These are phyloP conservation scores for Penicillium cataractarum DNA, from an alignment of 495 filamentous ascomycete species.

Conservation along the genomic window DNA sequence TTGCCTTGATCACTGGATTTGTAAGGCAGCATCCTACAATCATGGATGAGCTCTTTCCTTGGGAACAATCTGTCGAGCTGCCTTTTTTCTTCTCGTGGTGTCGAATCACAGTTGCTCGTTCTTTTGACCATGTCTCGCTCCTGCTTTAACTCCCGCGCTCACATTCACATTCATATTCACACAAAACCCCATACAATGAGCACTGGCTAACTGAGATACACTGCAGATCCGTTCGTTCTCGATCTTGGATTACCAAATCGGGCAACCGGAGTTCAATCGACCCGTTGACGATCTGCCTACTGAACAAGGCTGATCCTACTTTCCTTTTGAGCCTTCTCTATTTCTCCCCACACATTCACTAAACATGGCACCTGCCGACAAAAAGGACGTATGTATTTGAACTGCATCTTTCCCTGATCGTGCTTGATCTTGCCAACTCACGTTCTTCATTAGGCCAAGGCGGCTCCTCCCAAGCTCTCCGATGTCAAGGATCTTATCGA, in stretches of 20 bases:
- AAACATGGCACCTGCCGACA: conserved; percentile 12
- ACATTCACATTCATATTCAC: neutral
- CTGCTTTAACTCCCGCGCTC: neutral
- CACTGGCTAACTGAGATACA: conserved; percentile 13
- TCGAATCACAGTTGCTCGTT: neutral
- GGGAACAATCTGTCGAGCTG: conserved; percentile 5
- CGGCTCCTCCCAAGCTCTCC: conserved; percentile 48
- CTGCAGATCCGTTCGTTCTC: conserved; percentile 13
- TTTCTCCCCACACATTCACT: conserved; percentile 9
- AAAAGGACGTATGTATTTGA: conserved; percentile 33
- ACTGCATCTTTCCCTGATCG: neutral
- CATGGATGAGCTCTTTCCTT: neutral
- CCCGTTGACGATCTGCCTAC: conserved; percentile 12
- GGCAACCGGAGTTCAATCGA: conserved; percentile 11
- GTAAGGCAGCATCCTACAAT: conserved; percentile 14
- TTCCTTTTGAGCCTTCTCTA: neutral
- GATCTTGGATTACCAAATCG: conserved; percentile 20
- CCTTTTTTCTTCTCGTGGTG: neutral
- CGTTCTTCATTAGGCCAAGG: conserved; percentile 41
- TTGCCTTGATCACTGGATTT: conserved; percentile 17
- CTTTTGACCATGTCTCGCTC: neutral
- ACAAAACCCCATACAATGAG: neutral
- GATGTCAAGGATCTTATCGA: conserved; percentile 77
- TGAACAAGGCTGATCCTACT: conserved; percentile 13
- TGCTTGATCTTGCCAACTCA: neutral